These are phyloP conservation scores for Colletotrichum filicis DNA, from an alignment of 2,329 filamentous ascomycete species.

Conservation along the genomic window DNA sequence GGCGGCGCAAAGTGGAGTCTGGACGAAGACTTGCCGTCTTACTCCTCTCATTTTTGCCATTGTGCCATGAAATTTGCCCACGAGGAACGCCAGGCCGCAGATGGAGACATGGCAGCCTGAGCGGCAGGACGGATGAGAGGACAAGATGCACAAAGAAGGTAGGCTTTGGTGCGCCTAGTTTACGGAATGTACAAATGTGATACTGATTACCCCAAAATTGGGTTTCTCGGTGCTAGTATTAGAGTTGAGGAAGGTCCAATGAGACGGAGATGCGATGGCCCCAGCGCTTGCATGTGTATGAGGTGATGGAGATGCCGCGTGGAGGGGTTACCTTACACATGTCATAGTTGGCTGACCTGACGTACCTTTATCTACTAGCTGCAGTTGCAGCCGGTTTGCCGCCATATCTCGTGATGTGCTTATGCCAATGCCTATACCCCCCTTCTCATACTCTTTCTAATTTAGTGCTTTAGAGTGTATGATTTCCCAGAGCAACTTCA, in stretches of 20 bases:
- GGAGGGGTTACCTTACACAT: background rate
- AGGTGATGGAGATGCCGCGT: background rate
- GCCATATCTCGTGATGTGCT: background rate
- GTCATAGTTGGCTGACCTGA: constrained; percentile 15
- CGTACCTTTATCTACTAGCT: background rate
- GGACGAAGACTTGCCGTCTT: background rate
- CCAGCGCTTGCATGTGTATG: background rate
- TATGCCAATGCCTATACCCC: background rate
- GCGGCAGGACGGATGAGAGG: background rate
- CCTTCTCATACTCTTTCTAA: background rate
- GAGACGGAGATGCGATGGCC: background rate
- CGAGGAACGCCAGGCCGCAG: too few species aligned
- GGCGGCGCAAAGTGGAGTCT: background rate
- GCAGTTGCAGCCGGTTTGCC: background rate
- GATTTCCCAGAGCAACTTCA: background rate
- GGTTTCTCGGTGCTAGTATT: background rate
- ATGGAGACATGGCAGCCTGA: background rate
- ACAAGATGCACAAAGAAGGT: background rate
- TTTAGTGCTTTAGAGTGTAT: too few species aligned
- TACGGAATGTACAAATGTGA: background rate
- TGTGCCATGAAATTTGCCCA: background rate
- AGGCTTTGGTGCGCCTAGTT: background rate
- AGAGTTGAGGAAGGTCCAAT: background rate
- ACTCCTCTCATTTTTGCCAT: too few species aligned
- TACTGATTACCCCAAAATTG: background rate